Evolutionary conservation across 2,329 filamentous ascomycete species (phyloP).

Genomic region (Fonsecaea pugnacius): DNA sequence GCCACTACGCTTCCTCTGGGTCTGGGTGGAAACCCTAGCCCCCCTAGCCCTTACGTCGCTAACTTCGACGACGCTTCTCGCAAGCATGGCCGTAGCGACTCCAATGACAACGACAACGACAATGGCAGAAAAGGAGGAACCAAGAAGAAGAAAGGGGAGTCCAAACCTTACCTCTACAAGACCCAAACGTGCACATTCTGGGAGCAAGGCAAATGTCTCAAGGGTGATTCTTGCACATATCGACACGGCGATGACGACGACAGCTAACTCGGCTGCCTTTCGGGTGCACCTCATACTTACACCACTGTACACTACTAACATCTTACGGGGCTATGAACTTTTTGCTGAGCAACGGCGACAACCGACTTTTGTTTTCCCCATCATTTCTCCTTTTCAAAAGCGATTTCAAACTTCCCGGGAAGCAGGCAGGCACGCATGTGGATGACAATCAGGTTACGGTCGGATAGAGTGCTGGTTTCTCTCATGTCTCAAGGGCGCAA

Average conservation of each 20-base stretch:
- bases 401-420: neutral
- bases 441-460: neutral
- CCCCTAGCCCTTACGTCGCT: constrained; percentile 31
- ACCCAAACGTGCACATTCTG: constrained; percentile 58
- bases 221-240: constrained; percentile 58
- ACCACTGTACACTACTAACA: constrained; percentile 1
- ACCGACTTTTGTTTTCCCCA: neutral
- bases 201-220: constrained; percentile 58
- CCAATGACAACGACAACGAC: constrained; percentile 33
- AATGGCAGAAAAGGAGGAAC: constrained; percentile 30
- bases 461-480: neutral
- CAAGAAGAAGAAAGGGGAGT: constrained; percentile 34
- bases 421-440: neutral
- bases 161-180: constrained; percentile 48
- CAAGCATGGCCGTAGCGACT: constrained; percentile 31
- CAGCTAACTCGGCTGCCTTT: neutral
- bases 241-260: constrained; percentile 46
- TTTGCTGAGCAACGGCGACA: neutral
- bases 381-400: constrained; percentile 2
- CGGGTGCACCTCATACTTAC: neutral
- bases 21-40: constrained; percentile 26
- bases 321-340: neutral
- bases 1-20: constrained; percentile 25
- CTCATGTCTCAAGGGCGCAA: neutral
- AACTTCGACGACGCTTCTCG: constrained; percentile 24